Percentiles rank a stretch among this genome's conserved stretches.
Evolutionary conservation across 2,329 filamentous ascomycete species (phyloP).

Genomic region (Hypocreales sp.): DNA sequence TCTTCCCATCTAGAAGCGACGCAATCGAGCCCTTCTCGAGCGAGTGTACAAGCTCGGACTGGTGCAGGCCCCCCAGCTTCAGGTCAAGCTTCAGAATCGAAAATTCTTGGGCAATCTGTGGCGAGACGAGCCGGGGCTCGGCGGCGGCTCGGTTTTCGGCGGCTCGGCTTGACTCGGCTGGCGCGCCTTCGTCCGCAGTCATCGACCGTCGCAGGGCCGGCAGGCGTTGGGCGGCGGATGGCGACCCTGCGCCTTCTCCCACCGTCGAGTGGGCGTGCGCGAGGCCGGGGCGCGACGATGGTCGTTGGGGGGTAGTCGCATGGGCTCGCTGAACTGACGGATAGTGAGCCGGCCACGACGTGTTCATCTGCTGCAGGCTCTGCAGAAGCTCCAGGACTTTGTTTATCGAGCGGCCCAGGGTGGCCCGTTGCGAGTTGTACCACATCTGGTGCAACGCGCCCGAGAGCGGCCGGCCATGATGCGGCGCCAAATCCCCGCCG

Average conservation of each 20-base stretch:
- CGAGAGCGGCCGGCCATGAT: constrained; percentile 38
- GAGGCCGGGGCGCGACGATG: constrained; percentile 44
- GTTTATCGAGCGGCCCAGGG: constrained; percentile 76
- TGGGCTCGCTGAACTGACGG: constrained; percentile 60
- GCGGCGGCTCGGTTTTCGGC: constrained; percentile 43
- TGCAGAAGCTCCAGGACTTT: constrained; percentile 72
- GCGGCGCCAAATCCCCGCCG: constrained; percentile 29
- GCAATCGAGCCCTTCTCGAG: constrained; percentile 86
- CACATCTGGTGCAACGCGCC: constrained; percentile 84
- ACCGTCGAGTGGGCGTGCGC: constrained; percentile 47
- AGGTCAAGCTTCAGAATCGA: constrained; percentile 90
- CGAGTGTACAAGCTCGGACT: constrained; percentile 85
- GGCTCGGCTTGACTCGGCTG: constrained; percentile 57
- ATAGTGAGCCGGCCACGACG: constrained; percentile 88
- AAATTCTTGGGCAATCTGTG: constrained; percentile 89
- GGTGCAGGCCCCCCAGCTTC: constrained; percentile 73
- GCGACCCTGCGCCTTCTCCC: constrained; percentile 26
- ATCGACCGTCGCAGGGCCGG: constrained; percentile 49
- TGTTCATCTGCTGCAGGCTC: constrained; percentile 75
- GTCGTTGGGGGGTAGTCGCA: constrained; percentile 20
- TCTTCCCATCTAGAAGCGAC: constrained; percentile 81
- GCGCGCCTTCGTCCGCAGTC: constrained; percentile 43
- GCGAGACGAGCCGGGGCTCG: constrained; percentile 75
- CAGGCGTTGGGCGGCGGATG: constrained; percentile 25
- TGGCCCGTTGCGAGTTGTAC: constrained; percentile 84